Conservation (phyloP, 345 rosid genomes). For the Iberis pinnata region DNA sequence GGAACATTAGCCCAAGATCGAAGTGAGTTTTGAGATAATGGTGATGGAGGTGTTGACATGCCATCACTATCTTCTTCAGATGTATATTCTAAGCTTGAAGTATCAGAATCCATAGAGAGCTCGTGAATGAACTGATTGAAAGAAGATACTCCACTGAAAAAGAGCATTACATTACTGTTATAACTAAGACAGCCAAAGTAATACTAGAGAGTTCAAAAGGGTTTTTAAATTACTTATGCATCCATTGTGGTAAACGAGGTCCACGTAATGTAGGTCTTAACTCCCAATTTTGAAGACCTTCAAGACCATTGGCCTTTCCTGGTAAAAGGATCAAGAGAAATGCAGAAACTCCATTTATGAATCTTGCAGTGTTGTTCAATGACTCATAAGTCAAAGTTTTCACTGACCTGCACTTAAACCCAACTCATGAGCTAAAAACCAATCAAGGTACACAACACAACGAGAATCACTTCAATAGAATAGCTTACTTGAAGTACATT, state of each 20-base stretch:
- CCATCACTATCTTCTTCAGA: slow-evolving; percentile 74
- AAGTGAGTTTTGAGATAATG: slow-evolving; percentile 55
- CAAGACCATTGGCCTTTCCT: slow-evolving; percentile 66
- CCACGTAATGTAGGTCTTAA: slow-evolving; percentile 81
- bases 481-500: background rate
- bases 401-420: slow-evolving; percentile 69
- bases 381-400: slow-evolving; percentile 86
- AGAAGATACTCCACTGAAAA: slow-evolving; percentile 81
- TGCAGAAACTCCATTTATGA: slow-evolving; percentile 79
- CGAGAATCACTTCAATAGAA: background rate
- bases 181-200: background rate
- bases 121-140: slow-evolving; percentile 89
- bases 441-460: no score
- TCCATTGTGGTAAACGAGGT: slow-evolving; percentile 88
- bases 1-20: slow-evolving; percentile 46
- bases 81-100: slow-evolving; percentile 62
- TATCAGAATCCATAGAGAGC: slow-evolving; percentile 67
- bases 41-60: slow-evolving; percentile 49
- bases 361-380: slow-evolving; percentile 62
- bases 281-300: slow-evolving; percentile 95
- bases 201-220: background rate
- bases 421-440: slow-evolving; percentile 11
- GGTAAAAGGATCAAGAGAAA: slow-evolving; percentile 67
- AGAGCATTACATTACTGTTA: background rate
- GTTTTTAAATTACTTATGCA: slow-evolving; percentile 56